Percentiles rank a stretch among this genome's conserved stretches.
These are phyloP conservation scores for Elongisporangium anandrum DNA, from an alignment of 352 stramenopile genomes.

Conservation along the genomic window DNA sequence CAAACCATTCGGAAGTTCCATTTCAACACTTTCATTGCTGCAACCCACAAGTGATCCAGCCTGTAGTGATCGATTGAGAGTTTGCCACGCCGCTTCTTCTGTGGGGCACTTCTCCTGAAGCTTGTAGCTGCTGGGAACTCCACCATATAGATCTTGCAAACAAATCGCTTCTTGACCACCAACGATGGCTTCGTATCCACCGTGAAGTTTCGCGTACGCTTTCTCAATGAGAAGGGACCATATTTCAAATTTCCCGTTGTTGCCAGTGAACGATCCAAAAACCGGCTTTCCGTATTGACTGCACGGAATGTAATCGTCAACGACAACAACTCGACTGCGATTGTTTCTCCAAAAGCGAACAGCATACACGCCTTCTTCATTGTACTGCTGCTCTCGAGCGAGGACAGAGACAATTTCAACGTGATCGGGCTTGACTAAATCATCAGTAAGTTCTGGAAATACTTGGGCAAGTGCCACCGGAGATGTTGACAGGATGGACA, in stretches of 20 bases:
- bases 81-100: conserved; percentile 57
- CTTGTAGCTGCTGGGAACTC: conserved; percentile 61
- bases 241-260: conserved; percentile 86
- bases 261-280: conserved; percentile 80
- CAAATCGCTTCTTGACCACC: conserved; percentile 80
- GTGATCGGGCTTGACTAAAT: conserved; percentile 51
- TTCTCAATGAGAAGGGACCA: conserved; percentile 94
- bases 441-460: conserved; percentile 60
- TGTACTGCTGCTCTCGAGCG: conserved; percentile 81
- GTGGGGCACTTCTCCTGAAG: conserved; percentile 57
- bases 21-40: conserved; percentile 63
- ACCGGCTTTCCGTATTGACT: conserved; percentile 80
- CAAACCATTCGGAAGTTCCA: conserved; percentile 56
- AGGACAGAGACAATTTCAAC: conserved; percentile 48
- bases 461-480: conserved; percentile 66
- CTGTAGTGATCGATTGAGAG: conserved; percentile 37
- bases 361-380: conserved; percentile 85
- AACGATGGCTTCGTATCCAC: conserved; percentile 87
- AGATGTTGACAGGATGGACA: conserved; percentile 80
- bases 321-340: conserved; percentile 70
- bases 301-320: conserved; percentile 85
- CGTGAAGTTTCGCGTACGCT: conserved; percentile 93
- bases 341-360: conserved; percentile 85
- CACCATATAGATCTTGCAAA: conserved; percentile 75
- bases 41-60: conserved; percentile 65